phyloP scores from a whole-genome alignment of 2,329 filamentous ascomycete genomes.

The Aspergillus sp. region DNA sequence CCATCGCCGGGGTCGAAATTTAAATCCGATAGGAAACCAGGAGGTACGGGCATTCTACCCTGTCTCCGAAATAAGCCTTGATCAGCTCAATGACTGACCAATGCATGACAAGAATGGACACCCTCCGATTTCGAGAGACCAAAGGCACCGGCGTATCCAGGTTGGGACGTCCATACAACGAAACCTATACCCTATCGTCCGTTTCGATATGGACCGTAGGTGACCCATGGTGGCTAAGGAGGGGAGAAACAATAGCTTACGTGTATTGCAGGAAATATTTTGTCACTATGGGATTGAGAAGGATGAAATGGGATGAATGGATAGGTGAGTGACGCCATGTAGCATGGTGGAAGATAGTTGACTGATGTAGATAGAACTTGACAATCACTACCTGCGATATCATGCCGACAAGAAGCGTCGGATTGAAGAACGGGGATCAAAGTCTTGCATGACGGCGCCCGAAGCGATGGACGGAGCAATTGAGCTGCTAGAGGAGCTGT shows the following conservation, averaged over 20 bases:
- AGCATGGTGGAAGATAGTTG: not conserved
- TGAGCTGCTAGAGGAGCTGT: constrained; percentile 68
- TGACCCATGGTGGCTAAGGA: constrained; percentile 2
- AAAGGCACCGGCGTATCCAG: constrained; percentile 52
- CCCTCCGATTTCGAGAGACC: constrained; percentile 54
- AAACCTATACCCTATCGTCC: constrained; percentile 70
- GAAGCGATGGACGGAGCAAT: constrained; percentile 63
- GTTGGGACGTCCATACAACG: constrained; percentile 61
- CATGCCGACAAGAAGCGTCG: constrained; percentile 63
- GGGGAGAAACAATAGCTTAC: too few species aligned
- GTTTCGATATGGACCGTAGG: constrained; percentile 62
- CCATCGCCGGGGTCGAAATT: constrained; percentile 14
- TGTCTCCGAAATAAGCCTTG: not conserved
- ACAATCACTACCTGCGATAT: constrained; percentile 66
- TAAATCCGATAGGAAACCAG: constrained; percentile 35
- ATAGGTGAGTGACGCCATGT: constrained; percentile 40
- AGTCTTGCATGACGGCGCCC: constrained; percentile 61
- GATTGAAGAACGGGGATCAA: constrained; percentile 57
- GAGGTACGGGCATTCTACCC: constrained; percentile 32
- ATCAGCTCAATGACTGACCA: not conserved
- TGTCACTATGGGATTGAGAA: constrained; percentile 68
- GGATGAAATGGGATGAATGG: constrained; percentile 64
- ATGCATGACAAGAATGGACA: constrained; percentile 43
- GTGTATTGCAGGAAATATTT: constrained; percentile 50
- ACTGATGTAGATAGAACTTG: constrained; percentile 50